A percentile compares a stretch with the other conserved stretches of the same genome.
Evolutionary conservation across 495 filamentous ascomycete species (phyloP).

Genomic region (Chaetomium cochliodes): DNA sequence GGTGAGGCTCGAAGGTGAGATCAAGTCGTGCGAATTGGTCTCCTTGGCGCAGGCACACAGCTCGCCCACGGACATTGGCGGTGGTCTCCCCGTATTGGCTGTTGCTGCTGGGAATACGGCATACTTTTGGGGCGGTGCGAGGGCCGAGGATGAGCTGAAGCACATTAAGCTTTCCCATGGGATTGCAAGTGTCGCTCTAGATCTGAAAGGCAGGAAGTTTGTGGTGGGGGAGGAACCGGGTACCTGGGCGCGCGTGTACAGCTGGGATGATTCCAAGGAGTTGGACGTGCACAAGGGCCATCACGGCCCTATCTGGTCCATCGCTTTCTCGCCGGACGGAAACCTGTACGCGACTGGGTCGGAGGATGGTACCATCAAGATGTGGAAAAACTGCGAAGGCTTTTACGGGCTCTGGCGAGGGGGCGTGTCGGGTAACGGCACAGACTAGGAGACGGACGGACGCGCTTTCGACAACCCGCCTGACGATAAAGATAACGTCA

Average conservation of each 20-base stretch:
- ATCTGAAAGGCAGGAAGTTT: conserved; percentile 74
- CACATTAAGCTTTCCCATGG: conserved; percentile 72
- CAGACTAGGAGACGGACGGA: conserved; percentile 34
- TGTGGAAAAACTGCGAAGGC: conserved; percentile 65
- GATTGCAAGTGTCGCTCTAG: conserved; percentile 84
- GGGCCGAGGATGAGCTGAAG: conserved; percentile 71
- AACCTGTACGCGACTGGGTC: conserved; percentile 95
- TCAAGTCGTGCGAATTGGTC: conserved; percentile 88
- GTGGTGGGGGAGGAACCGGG: conserved; percentile 85
- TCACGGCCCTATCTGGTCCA: conserved; percentile 94
- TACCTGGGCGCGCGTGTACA: conserved; percentile 92
- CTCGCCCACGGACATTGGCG: conserved; percentile 49
- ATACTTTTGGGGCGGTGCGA: conserved; percentile 84
- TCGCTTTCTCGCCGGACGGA: conserved; percentile 89
- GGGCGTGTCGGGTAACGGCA: conserved; percentile 32
- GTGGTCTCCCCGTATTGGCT: conserved; percentile 54
- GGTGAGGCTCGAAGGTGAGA: conserved; percentile 71
- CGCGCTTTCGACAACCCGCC: conserved; percentile 21
- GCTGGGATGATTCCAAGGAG: conserved; percentile 77
- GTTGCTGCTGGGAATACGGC: conserved; percentile 84
- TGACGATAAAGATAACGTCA: conserved; percentile 21
- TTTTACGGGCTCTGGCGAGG: conserved; percentile 56
- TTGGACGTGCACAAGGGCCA: conserved; percentile 94
- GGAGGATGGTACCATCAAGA: conserved; percentile 95
- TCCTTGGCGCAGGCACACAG: conserved; percentile 45